phyloP scores from a whole-genome alignment of 371 early-diverging fungal species.

The Apophysomyces variabilis region DNA sequence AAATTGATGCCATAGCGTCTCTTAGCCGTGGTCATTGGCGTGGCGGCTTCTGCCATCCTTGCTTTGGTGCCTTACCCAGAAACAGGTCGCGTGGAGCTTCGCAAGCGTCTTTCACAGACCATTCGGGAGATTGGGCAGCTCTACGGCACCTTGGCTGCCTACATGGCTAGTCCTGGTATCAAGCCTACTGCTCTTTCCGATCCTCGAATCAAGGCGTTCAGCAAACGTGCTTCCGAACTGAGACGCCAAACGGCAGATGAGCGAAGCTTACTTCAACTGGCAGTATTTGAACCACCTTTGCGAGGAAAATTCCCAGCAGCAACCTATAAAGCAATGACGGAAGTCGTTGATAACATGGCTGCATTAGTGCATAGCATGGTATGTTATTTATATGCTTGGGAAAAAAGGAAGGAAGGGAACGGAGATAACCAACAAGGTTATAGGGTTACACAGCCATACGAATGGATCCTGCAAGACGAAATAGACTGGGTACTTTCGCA shows the following conservation, averaged over 20 bases:
- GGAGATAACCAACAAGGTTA: background rate
- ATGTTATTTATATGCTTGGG: background rate
- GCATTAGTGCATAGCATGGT: slow-evolving; percentile 37
- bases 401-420: background rate
- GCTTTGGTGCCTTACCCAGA: slow-evolving; percentile 10
- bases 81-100: slow-evolving; percentile 15
- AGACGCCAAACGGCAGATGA: slow-evolving; percentile 37
- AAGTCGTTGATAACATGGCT: slow-evolving; percentile 39
- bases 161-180: slow-evolving; percentile 2
- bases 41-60: slow-evolving; percentile 14
- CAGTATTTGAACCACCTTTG: slow-evolving; percentile 36
- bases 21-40: slow-evolving; percentile 15
- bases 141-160: slow-evolving; percentile 8
- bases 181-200: slow-evolving; percentile 13
- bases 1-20: background rate
- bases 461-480: slow-evolving; percentile 25
- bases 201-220: slow-evolving; percentile 21
- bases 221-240: slow-evolving; percentile 24
- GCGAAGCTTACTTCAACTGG: slow-evolving; percentile 22
- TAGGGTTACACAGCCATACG: slow-evolving; percentile 24
- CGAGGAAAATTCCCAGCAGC: slow-evolving; percentile 34
- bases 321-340: slow-evolving; percentile 27
- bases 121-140: slow-evolving; percentile 14
- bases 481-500: slow-evolving; percentile 17
- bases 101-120: slow-evolving; percentile 12